Evolutionary conservation across 331 rosid species (phyloP).

Genomic region (Saraca asoca): DNA sequence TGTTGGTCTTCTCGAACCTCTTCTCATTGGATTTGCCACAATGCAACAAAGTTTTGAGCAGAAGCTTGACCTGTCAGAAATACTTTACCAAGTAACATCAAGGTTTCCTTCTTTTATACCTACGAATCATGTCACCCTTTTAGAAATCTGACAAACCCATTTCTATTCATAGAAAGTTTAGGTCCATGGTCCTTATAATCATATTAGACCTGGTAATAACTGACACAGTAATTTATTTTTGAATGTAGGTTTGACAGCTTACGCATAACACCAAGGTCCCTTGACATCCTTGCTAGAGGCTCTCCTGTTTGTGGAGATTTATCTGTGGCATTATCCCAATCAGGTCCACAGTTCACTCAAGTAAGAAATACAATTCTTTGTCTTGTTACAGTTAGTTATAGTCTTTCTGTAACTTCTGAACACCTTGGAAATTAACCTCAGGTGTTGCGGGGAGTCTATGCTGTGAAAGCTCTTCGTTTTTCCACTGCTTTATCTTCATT

Average conservation of each 20-base stretch:
- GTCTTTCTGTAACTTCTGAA: constrained; percentile 40
- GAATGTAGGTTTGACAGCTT: constrained; percentile 92
- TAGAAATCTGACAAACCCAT: constrained; percentile 16
- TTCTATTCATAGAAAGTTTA: constrained; percentile 18
- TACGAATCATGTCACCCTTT: constrained; percentile 4
- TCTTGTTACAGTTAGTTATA: constrained; percentile 27
- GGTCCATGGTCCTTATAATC: constrained; percentile 29
- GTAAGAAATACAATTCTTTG: constrained; percentile 46
- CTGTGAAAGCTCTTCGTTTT: constrained; percentile 88
- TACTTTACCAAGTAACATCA: constrained; percentile 91
- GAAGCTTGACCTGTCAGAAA: constrained; percentile 95
- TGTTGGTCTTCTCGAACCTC: constrained; percentile 98
- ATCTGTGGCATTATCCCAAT: constrained; percentile 95
- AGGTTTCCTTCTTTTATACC: constrained; percentile 56
- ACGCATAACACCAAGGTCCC: constrained; percentile 96
- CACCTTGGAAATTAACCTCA: constrained; percentile 40
- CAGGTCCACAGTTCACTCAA: constrained; percentile 98
- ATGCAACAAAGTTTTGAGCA: constrained; percentile 95
- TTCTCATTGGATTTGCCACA: constrained; percentile 93
- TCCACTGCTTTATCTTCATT: constrained; percentile 84
- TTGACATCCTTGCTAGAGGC: constrained; percentile 93
- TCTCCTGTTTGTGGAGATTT: constrained; percentile 99
- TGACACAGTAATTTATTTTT: constrained; percentile 41
- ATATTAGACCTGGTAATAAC: constrained; percentile 28
- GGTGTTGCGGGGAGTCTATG: constrained; percentile 94